Evolutionary conservation across 306 rosid genomes (phyloP), one percentile per base, ranked within the genome.

Genomic region (Urtica urens): DNA sequence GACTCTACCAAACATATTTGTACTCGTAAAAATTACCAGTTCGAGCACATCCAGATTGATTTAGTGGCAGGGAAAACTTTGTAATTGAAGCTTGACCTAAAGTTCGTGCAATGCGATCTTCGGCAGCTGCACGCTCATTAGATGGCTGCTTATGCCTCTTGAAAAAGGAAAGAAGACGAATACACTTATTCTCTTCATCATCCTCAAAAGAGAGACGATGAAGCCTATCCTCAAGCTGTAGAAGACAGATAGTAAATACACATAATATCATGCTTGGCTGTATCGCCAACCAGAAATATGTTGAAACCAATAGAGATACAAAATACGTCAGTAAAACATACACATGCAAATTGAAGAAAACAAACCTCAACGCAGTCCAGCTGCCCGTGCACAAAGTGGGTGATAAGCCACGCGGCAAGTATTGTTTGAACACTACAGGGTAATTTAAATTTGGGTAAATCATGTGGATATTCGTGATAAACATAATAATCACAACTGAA

Each of bases 351-450:
- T 57, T 21, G 20, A n/a, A 37, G 52, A 51, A 55, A 59, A 56
- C 38, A 64, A 77, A 85, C 99, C 95, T 90, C 99, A 62, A 85
- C 99, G 57, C 99, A 90, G 95, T 63, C 95, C 99, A 58, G 99
- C 99, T 48, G 99, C 99, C 14, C 99, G 93, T 34, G 99, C 99
- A 73, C 99, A 90, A 43, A 90, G 99, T 46, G 99, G 99, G 53
- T 90, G 99, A 67, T 90, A 90, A 18, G 99, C 95, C 28, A 68
- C 95, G 65, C 85, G 82, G 76, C 99, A 90, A 54, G 87, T 68
- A 73, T 29, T 78, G 68, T 90, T 90, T 68, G 99, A 90, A 72
- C 99, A 90, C 99, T 90, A 72, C 9, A 70, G 51, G 55, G 12
- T 28, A 35, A 3, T 10, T 14, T 51, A 61, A 53, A 46, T n/a